Evolutionary conservation across 352 stramenopile genomes (phyloP), one percentile per base, ranked within the genome.

Genomic region (Globisporangium viniferum): DNA sequence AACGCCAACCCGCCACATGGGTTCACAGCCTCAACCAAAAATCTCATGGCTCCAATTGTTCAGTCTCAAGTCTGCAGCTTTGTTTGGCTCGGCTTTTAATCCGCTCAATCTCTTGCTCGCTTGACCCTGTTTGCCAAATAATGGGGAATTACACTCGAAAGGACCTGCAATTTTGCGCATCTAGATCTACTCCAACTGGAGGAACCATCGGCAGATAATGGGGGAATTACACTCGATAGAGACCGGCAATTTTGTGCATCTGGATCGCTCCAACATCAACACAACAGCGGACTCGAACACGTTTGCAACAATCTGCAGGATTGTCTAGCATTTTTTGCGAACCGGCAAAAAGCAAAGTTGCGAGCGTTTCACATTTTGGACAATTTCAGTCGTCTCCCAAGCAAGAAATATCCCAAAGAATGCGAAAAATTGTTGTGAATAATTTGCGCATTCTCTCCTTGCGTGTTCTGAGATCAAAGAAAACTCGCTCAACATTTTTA

Each of bases 21-120:
- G 44, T 51, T 51, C 44, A 51, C 44, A 51, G n/a, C 44, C 44
- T 51, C 44, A 51, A 51, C 44, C 44, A 51, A 51, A 51, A 51
- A 51, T 51, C 18, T 51, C 41, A 48, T 48, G 39, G 14, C 39
- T 48, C 29, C 29, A 4, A 33, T 33, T 33, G 29, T 33, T 5
- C 29, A 33, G 29, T 33, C 29, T 33, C 29, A n/a, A n/a, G n/a
- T n/a, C n/a, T n/a, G n/a, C n/a, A n/a, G n/a, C n/a, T n/a, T 33
- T 33, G 29, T n/a, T 20, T 51, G 44, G 18, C 41, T 51, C 18
- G 44, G 44, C 8, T 51, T 51, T 51, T 51, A 51, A 51, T 51
- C 39, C 39, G 15, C 41, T 6, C 35, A 6, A 5, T 39, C 35
- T 33, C 29, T 33, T 9, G 9, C 35, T 39, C 8, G 12, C 5